Evolutionary conservation across 805 yeast species (phyloP), one percentile per base, ranked within the genome.

Genomic region (Candida nemodendra): DNA sequence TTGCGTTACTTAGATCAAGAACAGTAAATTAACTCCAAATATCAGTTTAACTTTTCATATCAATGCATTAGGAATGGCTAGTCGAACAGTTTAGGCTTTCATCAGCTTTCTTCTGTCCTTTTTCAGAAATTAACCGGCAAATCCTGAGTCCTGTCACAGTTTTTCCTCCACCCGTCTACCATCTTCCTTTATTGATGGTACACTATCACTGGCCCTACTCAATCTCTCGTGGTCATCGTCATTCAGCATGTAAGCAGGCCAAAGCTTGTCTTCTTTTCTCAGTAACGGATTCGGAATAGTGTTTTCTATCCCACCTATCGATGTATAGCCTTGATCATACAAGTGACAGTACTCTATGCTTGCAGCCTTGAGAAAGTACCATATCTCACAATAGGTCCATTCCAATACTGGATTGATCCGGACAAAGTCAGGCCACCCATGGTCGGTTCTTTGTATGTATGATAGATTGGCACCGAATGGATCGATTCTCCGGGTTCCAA

Each of bases 401-500:
- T 85, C 85, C 29, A 93, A 68, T 5, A 93, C 79, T 0, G 99
- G 98, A 53, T 90, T 95, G 4, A 90, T 68, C 34, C 99, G 64
- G 45, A 81, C 62, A 56, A 93, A 91, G 18, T 70, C 65, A 4
- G 99, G 99, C 98, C 98, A 93, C 41, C 88, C 80, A 41, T 80
- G 81, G 54, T 91, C 96, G 0, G 99, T 93, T 27, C 54, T 61
- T 54, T 88, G 95, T 36, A 86, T 73, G 30, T 74, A 70, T 18
- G 65, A 44, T 31, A 91, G 65, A 15, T 65, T 49, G 2, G 65
- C 67, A 0, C 95, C 93, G 60, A 73, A 85, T 0, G 99, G 98
- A 57, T 93, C 99, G 2, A 87, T 78, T 39, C 84, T 72, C 38
- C 99, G 70, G 21, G 88, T 86, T 0, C 99, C 99, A 4, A 93